Base-by-base conservation (phyloP, 768 basidiomycete species). In the Mycena sanguinolenta region DNA sequence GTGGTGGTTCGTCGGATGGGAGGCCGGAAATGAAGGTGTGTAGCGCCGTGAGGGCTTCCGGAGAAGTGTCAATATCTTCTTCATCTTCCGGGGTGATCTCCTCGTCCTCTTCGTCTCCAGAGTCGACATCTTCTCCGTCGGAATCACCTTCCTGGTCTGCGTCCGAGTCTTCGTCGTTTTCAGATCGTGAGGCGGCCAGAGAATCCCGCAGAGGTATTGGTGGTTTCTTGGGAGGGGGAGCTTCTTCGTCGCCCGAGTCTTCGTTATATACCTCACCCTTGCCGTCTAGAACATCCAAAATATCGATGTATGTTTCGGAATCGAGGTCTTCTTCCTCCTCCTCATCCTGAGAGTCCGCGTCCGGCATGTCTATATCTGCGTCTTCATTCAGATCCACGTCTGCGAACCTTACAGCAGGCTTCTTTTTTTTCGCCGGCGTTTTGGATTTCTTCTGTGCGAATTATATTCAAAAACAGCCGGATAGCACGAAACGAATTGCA, bases 341-440 rank as follows among this genome's bases (percentile, higher is more conserved):
- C 49, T 84, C 84, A 9, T 86, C 85, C 7, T 84, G 86, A 0
- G 78, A 80, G 19, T 79, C 77, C 32, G 84, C 84, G 27, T 81
- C 77, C 65, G 82, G 83, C 58, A 85, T 83, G 54, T 79, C 79
- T 9, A 77, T 73, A 16, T 78, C 81, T 54, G 84, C 86, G 27
- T 89, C 86, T 77, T 94, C 92, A 67, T 93, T 84, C 28, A 93
- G 81, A 79, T 95, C 86, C 2, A 93, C 88, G 34, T 92, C 90
- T 13, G 84, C 83, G 59, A 85, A 85, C 1, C 79, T 80, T 5
- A 87, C 86, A 32, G 75, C 69, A 16, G 72, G 73, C 55, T 81
- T 82, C 65, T 75, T 82, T 58, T 71, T 72, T 62, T 77, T 78
- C 8, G 74, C 30, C 10, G 70, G 63, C 63, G 79, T 73, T 64